Conservation (phyloP, 2,329 filamentous ascomycete genomes). For the Colletotrichum paranaense region DNA sequence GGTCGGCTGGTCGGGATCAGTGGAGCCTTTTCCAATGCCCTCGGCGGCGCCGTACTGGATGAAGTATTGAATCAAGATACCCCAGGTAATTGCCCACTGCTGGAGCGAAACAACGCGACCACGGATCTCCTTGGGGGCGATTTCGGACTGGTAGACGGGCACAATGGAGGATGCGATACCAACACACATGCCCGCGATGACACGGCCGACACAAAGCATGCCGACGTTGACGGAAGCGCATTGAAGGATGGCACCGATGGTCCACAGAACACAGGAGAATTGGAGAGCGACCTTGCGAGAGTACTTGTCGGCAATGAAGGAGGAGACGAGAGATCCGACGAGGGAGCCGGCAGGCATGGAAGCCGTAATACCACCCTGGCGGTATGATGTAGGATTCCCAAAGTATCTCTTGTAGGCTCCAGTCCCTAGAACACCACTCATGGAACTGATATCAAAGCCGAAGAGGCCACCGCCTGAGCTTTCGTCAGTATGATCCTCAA, state of each 20-base stretch:
- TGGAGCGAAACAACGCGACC: constrained; percentile 71
- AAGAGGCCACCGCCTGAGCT: constrained; percentile 75
- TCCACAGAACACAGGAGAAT: constrained; percentile 62
- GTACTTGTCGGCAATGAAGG: constrained; percentile 61
- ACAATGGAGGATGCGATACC: constrained; percentile 80
- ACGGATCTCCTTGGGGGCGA: constrained; percentile 67
- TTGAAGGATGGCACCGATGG: constrained; percentile 64
- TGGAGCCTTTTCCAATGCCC: constrained; percentile 59
- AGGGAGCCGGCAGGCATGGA: constrained; percentile 81
- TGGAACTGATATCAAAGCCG: constrained; percentile 83
- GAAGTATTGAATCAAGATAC: constrained; percentile 75
- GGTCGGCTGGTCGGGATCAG: constrained; percentile 61
- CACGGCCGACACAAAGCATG: constrained; percentile 78
- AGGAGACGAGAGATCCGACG: constrained; percentile 64
- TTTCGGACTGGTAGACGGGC: constrained; percentile 76
- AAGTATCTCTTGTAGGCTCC: constrained; percentile 80
- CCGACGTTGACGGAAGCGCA: constrained; percentile 72
- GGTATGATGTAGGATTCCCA: constrained; percentile 65
- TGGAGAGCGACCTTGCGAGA: constrained; percentile 63
- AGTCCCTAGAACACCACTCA: constrained; percentile 76
- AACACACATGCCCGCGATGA: constrained; percentile 78
- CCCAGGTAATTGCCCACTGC: constrained; percentile 79
- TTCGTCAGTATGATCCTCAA: not conserved
- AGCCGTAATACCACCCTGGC: constrained; percentile 78
- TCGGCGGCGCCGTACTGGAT: constrained; percentile 73